These are phyloP conservation scores for Dispira simplex DNA, from an alignment of 192 early-diverging fungal species.

Conservation along the genomic window DNA sequence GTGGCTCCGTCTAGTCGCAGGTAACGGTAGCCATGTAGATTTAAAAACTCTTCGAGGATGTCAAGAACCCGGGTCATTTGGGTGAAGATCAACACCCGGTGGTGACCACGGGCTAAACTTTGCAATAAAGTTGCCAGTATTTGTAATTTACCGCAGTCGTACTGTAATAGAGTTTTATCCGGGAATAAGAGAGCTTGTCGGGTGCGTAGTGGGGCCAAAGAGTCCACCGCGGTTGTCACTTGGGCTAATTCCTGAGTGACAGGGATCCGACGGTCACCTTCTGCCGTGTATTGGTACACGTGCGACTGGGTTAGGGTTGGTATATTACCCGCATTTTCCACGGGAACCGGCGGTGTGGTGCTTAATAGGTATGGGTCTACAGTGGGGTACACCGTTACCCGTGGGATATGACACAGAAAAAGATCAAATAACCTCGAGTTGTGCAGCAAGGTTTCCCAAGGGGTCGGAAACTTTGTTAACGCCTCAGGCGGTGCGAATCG, in stretches of 20 bases:
- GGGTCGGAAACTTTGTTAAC: no score
- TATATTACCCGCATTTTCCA: no score
- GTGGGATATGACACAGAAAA: conserved; percentile 23
- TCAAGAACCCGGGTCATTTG: conserved; percentile 57
- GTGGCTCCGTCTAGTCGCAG: conserved; percentile 43
- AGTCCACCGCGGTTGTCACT: conserved; percentile 22
- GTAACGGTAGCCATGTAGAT: conserved; percentile 47
- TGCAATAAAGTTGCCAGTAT: conserved; percentile 36
- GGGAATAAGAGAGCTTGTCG: conserved; percentile 65
- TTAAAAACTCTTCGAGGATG: conserved; percentile 45
- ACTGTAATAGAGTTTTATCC: conserved; percentile 67
- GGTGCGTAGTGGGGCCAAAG: conserved; percentile 38
- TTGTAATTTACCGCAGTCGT: conserved; percentile 69
- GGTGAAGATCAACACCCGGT: conserved; percentile 45
- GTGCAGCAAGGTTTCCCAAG: no score
- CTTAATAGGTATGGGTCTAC: background rate
- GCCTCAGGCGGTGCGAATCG: no score
- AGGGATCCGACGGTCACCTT: conserved; percentile 15
- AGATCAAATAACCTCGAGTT: background rate
- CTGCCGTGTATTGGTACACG: conserved; percentile 12
- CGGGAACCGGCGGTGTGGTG: no score
- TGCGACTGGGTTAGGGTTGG: no score
- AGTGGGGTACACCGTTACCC: conserved; percentile 16
- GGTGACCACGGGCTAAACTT: conserved; percentile 36
- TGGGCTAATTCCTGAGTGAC: background rate